A percentile compares a stretch with the other conserved stretches of the same genome.
phyloP scores from a whole-genome alignment of 345 rosid genomes.

The Pistacia integerrima region DNA sequence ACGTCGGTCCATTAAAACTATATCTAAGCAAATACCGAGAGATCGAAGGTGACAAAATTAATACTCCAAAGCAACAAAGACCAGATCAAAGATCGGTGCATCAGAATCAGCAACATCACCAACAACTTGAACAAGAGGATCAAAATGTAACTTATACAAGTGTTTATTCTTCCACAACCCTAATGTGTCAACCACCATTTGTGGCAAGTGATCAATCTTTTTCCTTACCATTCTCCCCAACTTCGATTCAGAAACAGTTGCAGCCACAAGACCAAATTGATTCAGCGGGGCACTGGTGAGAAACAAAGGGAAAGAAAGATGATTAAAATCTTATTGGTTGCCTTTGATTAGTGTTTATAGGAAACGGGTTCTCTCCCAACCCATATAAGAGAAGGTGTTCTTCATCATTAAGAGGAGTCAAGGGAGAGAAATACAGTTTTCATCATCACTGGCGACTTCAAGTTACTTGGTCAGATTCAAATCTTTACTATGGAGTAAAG shows the following conservation, averaged over 20 bases:
- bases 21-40: constrained; percentile 62
- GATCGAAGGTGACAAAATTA: constrained; percentile 65
- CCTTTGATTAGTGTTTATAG: no score
- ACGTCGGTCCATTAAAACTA: constrained; percentile 54
- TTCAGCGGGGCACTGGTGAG: constrained; percentile 53
- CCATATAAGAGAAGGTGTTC: no score
- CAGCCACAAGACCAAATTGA: constrained; percentile 66
- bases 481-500: no score
- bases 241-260: constrained; percentile 55
- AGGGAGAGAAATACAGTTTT: no score
- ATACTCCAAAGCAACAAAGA: constrained; percentile 57
- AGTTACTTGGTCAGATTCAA: no score
- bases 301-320: not conserved
- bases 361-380: no score
- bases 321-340: not conserved
- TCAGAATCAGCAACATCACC: constrained; percentile 31
- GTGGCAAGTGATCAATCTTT: constrained; percentile 45
- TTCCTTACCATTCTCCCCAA: constrained; percentile 61
- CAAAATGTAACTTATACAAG: constrained; percentile 34
- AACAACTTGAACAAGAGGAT: constrained; percentile 35
- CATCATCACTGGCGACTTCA: no score
- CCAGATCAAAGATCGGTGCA: constrained; percentile 23
- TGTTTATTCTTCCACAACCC: constrained; percentile 43
- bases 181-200: constrained; percentile 46
- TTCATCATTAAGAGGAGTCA: no score